Evolutionary conservation across 2,329 filamentous ascomycete species (phyloP), one percentile per base, ranked within the genome.

Genomic region (Dactylonectria estremocensis): DNA sequence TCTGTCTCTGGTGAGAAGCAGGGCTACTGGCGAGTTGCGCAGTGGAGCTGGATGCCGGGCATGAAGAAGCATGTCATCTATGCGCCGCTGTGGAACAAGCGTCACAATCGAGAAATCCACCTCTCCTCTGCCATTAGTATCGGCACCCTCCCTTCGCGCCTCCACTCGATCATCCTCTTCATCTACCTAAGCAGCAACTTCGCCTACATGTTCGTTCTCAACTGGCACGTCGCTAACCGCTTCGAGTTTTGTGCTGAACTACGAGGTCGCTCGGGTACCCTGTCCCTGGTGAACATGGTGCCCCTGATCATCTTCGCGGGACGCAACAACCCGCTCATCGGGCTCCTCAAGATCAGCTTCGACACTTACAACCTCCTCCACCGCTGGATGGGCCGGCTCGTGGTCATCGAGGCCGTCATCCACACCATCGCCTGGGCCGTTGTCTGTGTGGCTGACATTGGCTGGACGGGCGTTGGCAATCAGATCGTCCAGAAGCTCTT

Each of bases 251-350:
- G 93, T 52, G 95, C 95, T 24, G 93, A 97, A 78, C 86, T 98
- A 49, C 92, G 96, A 75, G 95, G 95, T 43, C 90, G 96, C 65
- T 93, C 93, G 7, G 96, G 96, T 61, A 92, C 92, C 9, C 87
- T 99, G 70, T 91, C 95, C 5, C 86, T 95, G 11, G 88, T 97
- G 76, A 99, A 98, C 83, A 93, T 98, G 89, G 90, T 99, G 35
- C 95, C 96, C 5, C 90, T 98, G 33, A 88, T 98, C 76, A 89
- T 98, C 71, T 89, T 98, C 64, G 95, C 95, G 13, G 91, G 94
- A 40, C 92, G 96, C 78, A 98, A 98, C 85, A 99, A 98, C 83
- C 94, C 94, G 9, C 85, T 98, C 55, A 98, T 98, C 77, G 81
- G 86, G 3, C 80, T 97, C 37, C 87, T 98, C 64, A 90, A 92